Evolutionary conservation across 2,329 filamentous ascomycete genomes (phyloP).

Genomic region (Cryphonectria radicalis): DNA sequence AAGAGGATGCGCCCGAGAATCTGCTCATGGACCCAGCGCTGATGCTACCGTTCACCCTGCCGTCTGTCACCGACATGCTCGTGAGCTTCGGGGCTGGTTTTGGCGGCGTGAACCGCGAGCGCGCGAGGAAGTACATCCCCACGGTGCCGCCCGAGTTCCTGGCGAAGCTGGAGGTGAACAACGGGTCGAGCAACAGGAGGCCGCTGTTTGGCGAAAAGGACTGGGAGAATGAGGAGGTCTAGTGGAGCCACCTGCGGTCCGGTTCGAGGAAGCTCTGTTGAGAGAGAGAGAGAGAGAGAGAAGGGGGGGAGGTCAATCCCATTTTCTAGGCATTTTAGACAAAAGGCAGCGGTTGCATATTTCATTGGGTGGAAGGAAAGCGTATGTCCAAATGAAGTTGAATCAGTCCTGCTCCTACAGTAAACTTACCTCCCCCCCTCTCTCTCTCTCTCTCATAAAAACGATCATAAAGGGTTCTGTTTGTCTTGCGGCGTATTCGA

Average conservation of each 20-base stretch:
- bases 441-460: neutral
- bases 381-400: neutral
- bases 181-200: slow-evolving; percentile 46
- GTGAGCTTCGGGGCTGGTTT: slow-evolving; percentile 94
- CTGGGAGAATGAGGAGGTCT: slow-evolving; percentile 69
- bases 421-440: neutral
- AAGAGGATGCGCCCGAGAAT: slow-evolving; percentile 72
- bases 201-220: slow-evolving; percentile 67
- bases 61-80: slow-evolving; percentile 96
- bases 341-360: slow-evolving; percentile 6
- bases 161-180: slow-evolving; percentile 74
- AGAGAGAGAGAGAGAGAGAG: neutral
- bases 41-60: slow-evolving; percentile 93
- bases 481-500: neutral
- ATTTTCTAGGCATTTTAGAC: neutral
- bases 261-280: slow-evolving; percentile 18
- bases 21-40: slow-evolving; percentile 86
- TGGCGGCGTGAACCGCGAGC: slow-evolving; percentile 87
- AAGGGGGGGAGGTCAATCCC: neutral
- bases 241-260: slow-evolving; percentile 6
- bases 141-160: slow-evolving; percentile 94
- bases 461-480: neutral
- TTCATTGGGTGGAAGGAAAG: neutral
- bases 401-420: neutral
- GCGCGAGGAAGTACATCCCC: slow-evolving; percentile 93